Base-by-base conservation (phyloP, 345 rosid genomes). In the Gossypium anomalum region DNA sequence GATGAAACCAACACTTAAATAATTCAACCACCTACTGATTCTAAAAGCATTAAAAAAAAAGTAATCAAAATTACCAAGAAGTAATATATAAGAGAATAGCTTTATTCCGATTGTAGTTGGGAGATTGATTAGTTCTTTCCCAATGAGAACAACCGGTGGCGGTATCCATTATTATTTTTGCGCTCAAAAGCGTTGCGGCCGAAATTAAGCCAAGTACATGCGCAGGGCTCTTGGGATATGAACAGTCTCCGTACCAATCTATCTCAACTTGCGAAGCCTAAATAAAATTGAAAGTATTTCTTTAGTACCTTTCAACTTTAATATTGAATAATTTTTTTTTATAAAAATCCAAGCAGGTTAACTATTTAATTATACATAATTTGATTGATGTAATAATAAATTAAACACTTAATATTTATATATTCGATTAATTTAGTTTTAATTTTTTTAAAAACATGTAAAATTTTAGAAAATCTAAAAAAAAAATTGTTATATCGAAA, bases 61-160 rank as follows among this genome's bases (percentile, higher is more conserved):
- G 41, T 34, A 34, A 34, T 34, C 41, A 59, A 34, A 71, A 29
- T 78, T 88, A 95, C 99, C 96, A 95, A 66, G 96, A 95, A 84
- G 85, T 80, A 77, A 89, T 83, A 44, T 85, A 93, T 87, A 87
- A 88, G 76, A 86, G 65, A 73, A 90, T 74, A 61, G 99, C 84
- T 61, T 86, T 55, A 11, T 81, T 83, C 92, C 41, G 41, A 5
- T 4, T 34, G 41, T 34, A 34, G 7, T 5, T 34, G 41, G 20
- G 12, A 29, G 34, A 3, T 22, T 20, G 27, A 9, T 29, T 80
- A 80, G 86, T 86, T 82, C 78, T 34, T 34, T 34, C 83, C 87
- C 97, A 92, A 83, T 95, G 92, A 76, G 89, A 34, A 78, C 98
- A 92, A 16, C 98, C 92, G 19, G 85, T 85, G 59, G 90, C 84